phyloP scores from a whole-genome alignment of 148 eudicot genomes.

The Hydrangea macrophylla region DNA sequence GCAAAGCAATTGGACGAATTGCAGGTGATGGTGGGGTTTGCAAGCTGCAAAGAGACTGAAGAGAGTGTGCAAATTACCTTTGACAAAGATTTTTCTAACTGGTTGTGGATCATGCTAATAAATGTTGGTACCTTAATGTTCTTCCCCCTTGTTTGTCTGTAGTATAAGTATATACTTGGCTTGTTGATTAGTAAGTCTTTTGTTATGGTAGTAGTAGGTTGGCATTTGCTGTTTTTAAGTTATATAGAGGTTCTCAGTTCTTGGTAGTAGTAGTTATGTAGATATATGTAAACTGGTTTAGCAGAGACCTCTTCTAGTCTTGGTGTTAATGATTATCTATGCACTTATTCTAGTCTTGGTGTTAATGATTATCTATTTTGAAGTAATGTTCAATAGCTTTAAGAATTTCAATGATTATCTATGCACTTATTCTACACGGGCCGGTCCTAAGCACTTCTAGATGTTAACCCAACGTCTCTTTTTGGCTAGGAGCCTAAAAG shows the following conservation, averaged over 20 bases:
- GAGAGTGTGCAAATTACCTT: slow-evolving; percentile 48
- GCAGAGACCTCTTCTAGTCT: slow-evolving; percentile 13
- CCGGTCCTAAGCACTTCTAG: too few relatives aligned
- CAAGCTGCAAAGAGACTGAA: slow-evolving; percentile 73
- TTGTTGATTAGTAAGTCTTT: slow-evolving; percentile 14
- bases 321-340: slow-evolving; percentile 21
- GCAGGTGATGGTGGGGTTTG: slow-evolving; percentile 62
- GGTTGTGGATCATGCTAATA: slow-evolving; percentile 34
- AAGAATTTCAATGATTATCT: too few relatives aligned
- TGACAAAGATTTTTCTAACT: slow-evolving; percentile 7
- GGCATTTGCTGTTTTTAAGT: slow-evolving; percentile 9
- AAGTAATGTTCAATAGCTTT: too few relatives aligned
- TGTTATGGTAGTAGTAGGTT: slow-evolving; percentile 5
- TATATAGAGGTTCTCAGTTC: slow-evolving; percentile 16
- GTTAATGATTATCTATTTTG: too few relatives aligned
- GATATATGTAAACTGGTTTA: slow-evolving; percentile 18
- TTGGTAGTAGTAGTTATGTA: slow-evolving; percentile 25
- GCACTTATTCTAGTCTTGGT: too few relatives aligned
- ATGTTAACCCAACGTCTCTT: too few relatives aligned
- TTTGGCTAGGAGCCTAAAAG: too few relatives aligned
- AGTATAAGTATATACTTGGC: slow-evolving; percentile 20
- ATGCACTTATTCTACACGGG: too few relatives aligned
- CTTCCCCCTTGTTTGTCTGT: slow-evolving; percentile 15
- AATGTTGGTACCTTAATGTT: slow-evolving; percentile 10
- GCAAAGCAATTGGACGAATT: slow-evolving; percentile 68